A percentile compares a stretch with the other conserved stretches of the same genome.
These are phyloP conservation scores for Phytopythium sindhum DNA, from an alignment of 352 stramenopile species.

Conservation along the genomic window DNA sequence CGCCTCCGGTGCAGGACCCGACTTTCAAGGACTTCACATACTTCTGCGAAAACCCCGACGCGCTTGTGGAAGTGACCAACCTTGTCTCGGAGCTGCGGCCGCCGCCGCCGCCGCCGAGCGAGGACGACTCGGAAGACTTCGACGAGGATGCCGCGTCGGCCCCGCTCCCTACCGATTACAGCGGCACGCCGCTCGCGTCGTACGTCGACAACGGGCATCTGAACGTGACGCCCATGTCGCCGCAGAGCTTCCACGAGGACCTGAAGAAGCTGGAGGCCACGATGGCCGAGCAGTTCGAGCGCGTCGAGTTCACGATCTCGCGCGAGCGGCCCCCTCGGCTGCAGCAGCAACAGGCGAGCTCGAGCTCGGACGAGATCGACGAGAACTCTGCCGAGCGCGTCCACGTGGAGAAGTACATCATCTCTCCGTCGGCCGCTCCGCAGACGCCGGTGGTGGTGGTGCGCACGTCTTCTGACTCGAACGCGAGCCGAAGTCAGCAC, in stretches of 20 bases:
- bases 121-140: constrained; percentile 31
- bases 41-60: constrained; percentile 85
- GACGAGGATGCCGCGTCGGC: constrained; percentile 19
- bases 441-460: constrained; percentile 11
- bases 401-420: constrained; percentile 40
- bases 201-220: constrained; percentile 78
- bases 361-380: constrained; percentile 26
- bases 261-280: constrained; percentile 64
- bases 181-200: constrained; percentile 75
- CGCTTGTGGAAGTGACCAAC: constrained; percentile 78
- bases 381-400: constrained; percentile 24
- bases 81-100: constrained; percentile 78
- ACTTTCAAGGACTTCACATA: constrained; percentile 91
- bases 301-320: constrained; percentile 78
- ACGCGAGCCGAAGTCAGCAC: constrained; percentile 27
- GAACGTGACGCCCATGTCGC: constrained; percentile 50
- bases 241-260: constrained; percentile 47
- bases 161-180: constrained; percentile 32
- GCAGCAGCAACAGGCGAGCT: constrained; percentile 19
- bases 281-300: constrained; percentile 69
- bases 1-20: constrained; percentile 78
- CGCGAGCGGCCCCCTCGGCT: constrained; percentile 52
- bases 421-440: constrained; percentile 17
- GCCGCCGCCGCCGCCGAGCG: constrained; percentile 33
- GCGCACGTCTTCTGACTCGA: constrained; percentile 17